Percentiles rank a stretch among this genome's conserved stretches.
phyloP scores from a whole-genome alignment of 2,329 filamentous ascomycete species.

The Chlorencoelia australis region DNA sequence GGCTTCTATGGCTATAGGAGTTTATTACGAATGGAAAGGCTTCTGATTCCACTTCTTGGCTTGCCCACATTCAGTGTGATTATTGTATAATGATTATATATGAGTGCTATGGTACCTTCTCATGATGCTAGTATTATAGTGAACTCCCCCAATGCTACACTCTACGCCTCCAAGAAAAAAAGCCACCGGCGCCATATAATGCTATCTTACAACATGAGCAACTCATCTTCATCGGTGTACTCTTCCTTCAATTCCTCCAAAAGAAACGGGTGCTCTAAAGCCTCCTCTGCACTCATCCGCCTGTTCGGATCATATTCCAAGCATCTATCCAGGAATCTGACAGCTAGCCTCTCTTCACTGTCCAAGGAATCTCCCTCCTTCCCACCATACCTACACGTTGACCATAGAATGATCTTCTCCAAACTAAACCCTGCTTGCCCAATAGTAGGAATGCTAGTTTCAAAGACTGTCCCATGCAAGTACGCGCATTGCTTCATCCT shows the following conservation, averaged over 20 bases:
- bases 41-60: conserved; percentile 4
- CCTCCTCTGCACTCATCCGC: conserved; percentile 66
- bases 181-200: conserved; percentile 1
- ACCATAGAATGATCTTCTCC: conserved; percentile 94
- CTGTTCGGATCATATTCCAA: conserved; percentile 67
- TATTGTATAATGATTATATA: conserved; percentile 8
- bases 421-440: conserved; percentile 75
- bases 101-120: conserved; percentile 13
- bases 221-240: conserved; percentile 42
- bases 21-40: conserved; percentile 10
- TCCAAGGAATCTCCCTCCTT: conserved; percentile 42
- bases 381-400: conserved; percentile 63
- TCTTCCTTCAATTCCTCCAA: conserved; percentile 37
- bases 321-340: conserved; percentile 61
- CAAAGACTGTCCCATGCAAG: conserved; percentile 83
- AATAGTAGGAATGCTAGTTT: conserved; percentile 87
- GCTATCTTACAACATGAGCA: conserved; percentile 30
- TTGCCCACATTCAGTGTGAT: conserved; percentile 8
- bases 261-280: conserved; percentile 63
- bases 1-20: conserved; percentile 10
- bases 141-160: conserved; percentile 9
- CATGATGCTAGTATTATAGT: conserved; percentile 4
- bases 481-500: conserved; percentile 76
- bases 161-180: too few relatives aligned
- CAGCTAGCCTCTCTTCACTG: conserved; percentile 60